Evolutionary conservation across 495 filamentous ascomycete species (phyloP).

Genomic region (Aspergillus carlsbadensis): DNA sequence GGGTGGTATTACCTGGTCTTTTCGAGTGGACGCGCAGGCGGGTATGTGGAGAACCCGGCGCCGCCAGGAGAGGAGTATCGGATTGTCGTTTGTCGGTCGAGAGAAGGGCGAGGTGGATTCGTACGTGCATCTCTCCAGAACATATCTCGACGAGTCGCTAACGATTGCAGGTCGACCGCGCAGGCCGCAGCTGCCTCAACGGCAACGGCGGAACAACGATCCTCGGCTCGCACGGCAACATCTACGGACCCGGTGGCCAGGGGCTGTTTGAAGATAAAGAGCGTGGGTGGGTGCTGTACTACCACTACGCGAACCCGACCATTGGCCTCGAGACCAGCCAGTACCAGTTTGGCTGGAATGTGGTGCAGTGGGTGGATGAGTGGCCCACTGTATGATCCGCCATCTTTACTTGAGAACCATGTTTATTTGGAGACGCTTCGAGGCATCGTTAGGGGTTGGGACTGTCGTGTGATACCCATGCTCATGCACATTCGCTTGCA

Average conservation of each 20-base stretch:
- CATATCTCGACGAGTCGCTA: too few species aligned
- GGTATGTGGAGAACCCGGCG: slow-evolving; percentile 47
- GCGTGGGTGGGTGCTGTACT: slow-evolving; percentile 62
- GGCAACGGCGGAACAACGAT: slow-evolving; percentile 62
- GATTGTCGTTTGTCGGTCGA: slow-evolving; percentile 62
- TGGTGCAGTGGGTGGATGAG: slow-evolving; percentile 55
- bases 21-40: slow-evolving; percentile 61
- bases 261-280: slow-evolving; percentile 46
- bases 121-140: slow-evolving; percentile 36
- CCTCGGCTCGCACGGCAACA: slow-evolving; percentile 57
- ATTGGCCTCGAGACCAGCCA: slow-evolving; percentile 51
- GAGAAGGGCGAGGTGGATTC: slow-evolving; percentile 51
- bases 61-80: slow-evolving; percentile 62
- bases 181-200: slow-evolving; percentile 51
- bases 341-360: slow-evolving; percentile 66
- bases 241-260: slow-evolving; percentile 73
- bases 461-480: too few species aligned
- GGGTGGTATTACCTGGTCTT: slow-evolving; percentile 68
- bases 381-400: slow-evolving; percentile 49
- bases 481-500: too few species aligned
- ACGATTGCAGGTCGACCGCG: slow-evolving; percentile 48
- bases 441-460: too few species aligned
- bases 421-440: too few species aligned
- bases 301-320: slow-evolving; percentile 62
- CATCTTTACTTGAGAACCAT: too few species aligned